These are phyloP conservation scores for Meira nashicola DNA, from an alignment of 1,284 basidiomycete genomes.

Conservation along the genomic window DNA sequence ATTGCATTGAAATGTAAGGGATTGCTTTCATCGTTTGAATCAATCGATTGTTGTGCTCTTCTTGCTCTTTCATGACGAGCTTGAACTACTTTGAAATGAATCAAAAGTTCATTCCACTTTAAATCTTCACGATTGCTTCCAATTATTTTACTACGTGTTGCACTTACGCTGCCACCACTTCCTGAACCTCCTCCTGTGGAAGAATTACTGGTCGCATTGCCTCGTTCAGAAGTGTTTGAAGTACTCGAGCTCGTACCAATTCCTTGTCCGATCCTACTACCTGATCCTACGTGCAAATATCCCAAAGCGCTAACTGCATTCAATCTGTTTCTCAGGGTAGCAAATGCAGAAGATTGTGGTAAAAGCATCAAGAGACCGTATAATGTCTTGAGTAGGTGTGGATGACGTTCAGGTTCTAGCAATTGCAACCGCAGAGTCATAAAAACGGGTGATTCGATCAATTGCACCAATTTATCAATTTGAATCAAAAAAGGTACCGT, in stretches of 20 bases:
- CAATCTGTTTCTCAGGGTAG: constrained; percentile 85
- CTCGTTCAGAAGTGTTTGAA: not conserved
- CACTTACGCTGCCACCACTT: constrained; percentile 7
- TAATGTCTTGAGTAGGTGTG: constrained; percentile 92
- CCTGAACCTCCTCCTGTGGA: constrained; percentile 12
- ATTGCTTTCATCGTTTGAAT: not conserved
- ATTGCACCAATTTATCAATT: constrained; percentile 94
- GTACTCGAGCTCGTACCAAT: not conserved
- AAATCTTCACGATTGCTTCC: constrained; percentile 34
- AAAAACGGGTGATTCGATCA: constrained; percentile 97
- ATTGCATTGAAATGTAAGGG: not conserved
- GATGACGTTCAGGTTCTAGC: constrained; percentile 92
- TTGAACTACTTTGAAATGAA: constrained; percentile 47
- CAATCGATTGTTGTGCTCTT: not conserved
- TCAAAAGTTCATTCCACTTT: constrained; percentile 46
- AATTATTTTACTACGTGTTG: constrained; percentile 12
- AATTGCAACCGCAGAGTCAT: constrained; percentile 95
- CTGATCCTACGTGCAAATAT: constrained; percentile 47
- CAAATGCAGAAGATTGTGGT: constrained; percentile 93
- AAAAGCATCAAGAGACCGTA: constrained; percentile 96
- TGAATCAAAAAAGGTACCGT: constrained; percentile 92
- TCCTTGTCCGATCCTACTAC: not conserved
- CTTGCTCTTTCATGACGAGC: constrained; percentile 39
- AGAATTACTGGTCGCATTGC: not conserved
- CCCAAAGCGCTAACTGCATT: constrained; percentile 93